phyloP scores from a whole-genome alignment of 352 stramenopile genomes.

The Plasmopara viticola region DNA sequence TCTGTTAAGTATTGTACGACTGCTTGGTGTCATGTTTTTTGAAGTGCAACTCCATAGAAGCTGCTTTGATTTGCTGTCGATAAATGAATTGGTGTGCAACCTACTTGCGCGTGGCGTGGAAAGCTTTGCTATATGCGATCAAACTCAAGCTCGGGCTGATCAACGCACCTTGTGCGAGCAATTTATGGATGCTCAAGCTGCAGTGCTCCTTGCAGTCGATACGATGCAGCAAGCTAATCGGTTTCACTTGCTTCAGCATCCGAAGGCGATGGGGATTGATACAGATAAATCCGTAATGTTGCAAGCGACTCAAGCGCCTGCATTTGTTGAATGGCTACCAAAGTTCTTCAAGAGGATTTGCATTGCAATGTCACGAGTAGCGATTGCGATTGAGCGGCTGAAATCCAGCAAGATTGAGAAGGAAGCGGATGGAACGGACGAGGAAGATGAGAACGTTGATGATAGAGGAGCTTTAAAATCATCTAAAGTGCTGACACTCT shows the following conservation, averaged over 20 bases:
- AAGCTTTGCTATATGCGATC: constrained; percentile 5
- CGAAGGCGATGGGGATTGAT: constrained; percentile 17
- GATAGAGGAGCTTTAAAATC: constrained; percentile 10
- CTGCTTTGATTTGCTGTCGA: constrained; percentile 10
- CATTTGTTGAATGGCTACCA: constrained; percentile 24
- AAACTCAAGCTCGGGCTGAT: neutral
- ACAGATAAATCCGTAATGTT: constrained; percentile 20
- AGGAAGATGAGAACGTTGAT: constrained; percentile 6
- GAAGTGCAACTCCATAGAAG: constrained; percentile 19
- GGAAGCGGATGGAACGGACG: constrained; percentile 2
- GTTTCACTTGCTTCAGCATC: constrained; percentile 21
- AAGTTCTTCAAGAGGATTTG: constrained; percentile 46
- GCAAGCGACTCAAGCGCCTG: constrained; percentile 14
- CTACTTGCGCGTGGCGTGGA: constrained; percentile 17
- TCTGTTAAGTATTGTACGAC: constrained; percentile 11
- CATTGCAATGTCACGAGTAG: constrained; percentile 23
- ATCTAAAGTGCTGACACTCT: constrained; percentile 31
- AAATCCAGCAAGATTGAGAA: constrained; percentile 2
- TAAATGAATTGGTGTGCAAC: constrained; percentile 15
- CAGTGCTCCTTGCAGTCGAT: constrained; percentile 44
- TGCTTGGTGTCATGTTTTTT: constrained; percentile 22
- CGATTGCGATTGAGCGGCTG: constrained; percentile 17
- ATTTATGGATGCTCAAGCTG: constrained; percentile 39
- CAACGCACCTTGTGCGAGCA: constrained; percentile 21
- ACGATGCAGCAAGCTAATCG: constrained; percentile 26